These are phyloP conservation scores for Polyplosphaeria fusca DNA, from an alignment of 495 filamentous ascomycete species.

Conservation along the genomic window DNA sequence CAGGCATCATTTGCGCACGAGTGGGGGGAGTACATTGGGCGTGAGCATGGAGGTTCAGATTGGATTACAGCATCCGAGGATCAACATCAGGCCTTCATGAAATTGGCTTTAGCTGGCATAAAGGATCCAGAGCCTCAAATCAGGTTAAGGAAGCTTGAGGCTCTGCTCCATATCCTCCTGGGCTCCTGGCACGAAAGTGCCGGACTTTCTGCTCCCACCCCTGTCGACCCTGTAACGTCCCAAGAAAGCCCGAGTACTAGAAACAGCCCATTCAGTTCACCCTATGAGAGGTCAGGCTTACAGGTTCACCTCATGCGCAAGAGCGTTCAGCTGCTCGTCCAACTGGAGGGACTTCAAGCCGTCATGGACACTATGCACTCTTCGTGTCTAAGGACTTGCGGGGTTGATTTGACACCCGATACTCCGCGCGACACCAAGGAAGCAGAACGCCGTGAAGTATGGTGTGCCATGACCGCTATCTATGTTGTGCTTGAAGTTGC, in stretches of 20 bases:
- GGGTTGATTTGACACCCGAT: conserved; percentile 12
- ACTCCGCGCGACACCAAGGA: conserved; percentile 28
- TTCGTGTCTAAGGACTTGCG: conserved; percentile 30
- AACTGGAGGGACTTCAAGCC: conserved; percentile 32
- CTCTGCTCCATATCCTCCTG: conserved; percentile 71
- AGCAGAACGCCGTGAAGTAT: conserved; percentile 39
- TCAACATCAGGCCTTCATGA: conserved; percentile 37
- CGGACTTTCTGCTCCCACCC: conserved; percentile 36
- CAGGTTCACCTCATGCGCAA: conserved; percentile 40
- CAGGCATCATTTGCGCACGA: conserved; percentile 68
- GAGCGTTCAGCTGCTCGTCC: conserved; percentile 36
- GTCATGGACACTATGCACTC: conserved; percentile 26
- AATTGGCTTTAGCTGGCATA: conserved; percentile 15
- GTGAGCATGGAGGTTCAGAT: conserved; percentile 29
- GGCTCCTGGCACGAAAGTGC: conserved; percentile 77
- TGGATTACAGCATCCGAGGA: conserved; percentile 54
- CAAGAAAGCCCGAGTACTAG: not conserved
- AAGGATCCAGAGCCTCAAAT: conserved; percentile 19
- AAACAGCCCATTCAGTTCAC: not conserved
- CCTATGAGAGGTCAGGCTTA: conserved; percentile 29
- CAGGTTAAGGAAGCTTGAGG: conserved; percentile 57
- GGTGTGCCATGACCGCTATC: conserved; percentile 41
- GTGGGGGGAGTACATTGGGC: conserved; percentile 52
- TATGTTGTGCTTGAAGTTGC: conserved; percentile 42
- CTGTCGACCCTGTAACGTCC: conserved; percentile 1